Evolutionary conservation across 225 moss, liverwort and hornwort species (phyloP).

Genomic region (Sphagnum contortum): DNA sequence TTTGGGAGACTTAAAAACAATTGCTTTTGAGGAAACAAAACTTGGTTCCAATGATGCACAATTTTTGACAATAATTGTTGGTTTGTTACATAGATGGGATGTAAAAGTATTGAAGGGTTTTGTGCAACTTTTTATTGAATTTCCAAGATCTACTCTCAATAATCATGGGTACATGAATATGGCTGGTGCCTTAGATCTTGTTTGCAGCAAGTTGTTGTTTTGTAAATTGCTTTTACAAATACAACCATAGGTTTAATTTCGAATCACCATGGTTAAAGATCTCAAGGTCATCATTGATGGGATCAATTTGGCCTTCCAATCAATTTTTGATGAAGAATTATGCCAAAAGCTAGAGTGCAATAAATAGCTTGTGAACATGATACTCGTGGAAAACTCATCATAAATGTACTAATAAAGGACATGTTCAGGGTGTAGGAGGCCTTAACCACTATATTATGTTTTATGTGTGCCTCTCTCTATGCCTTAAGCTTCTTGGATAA

Average conservation of each 20-base stretch:
- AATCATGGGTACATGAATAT: constrained; percentile 1
- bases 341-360: not conserved
- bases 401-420: not conserved
- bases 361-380: not conserved
- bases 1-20: too few relatives aligned
- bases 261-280: not conserved
- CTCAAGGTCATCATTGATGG: constrained; percentile 1
- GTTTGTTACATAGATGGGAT: constrained; percentile 7
- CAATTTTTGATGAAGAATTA: not conserved
- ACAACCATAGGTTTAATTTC: not conserved
- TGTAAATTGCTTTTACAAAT: constrained; percentile 6
- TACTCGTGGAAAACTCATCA: not conserved
- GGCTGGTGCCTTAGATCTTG: constrained; percentile 12
- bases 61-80: constrained; percentile 6
- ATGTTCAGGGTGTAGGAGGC: too few relatives aligned
- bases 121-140: constrained; percentile 7
- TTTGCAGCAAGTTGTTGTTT: constrained; percentile 9
- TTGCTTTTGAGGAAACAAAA: not conserved
- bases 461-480: too few relatives aligned
- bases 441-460: too few relatives aligned
- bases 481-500: too few relatives aligned
- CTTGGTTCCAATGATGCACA: not conserved
- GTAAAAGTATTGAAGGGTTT: constrained; percentile 10
- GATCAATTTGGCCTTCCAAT: not conserved
- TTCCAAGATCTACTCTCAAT: constrained; percentile 6